Evolutionary conservation across 2,329 filamentous ascomycete species (phyloP), one percentile per base, ranked within the genome.

Genomic region (Aspergillus quadrilineatus): DNA sequence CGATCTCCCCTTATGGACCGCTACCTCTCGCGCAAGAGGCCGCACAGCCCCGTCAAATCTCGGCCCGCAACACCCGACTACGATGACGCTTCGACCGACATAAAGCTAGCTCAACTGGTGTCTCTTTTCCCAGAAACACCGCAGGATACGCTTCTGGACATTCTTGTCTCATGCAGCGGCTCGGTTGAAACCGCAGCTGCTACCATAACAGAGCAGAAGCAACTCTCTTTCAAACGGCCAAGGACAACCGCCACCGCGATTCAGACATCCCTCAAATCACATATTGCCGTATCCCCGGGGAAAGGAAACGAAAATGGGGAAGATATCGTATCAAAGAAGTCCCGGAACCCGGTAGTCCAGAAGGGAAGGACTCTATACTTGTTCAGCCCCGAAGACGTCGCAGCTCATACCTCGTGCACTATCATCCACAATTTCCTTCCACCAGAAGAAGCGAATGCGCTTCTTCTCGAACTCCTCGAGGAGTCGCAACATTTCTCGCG

Each of bases 371-470:
- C 93, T 0, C 75, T 97, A 2, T 89, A 93, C 68, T 79, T 97
- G 0, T 97, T 89, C 72, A 85, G 89, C 42, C 89, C 92, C 0
- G 79, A 85, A 39, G 92, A 96, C 65, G 85, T 97, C 45, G 88
- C 90, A 48, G 81, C 84, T 26, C 84, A 96, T 68, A 96, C 93
- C 0, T 92, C 94, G 1, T 97, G 92, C 74, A 92, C 90, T 9
- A 89, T 97, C 62, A 86, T 97, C 54, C 92, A 96, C 73, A 94
- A 96, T 67, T 97, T 97, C 65, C 79, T 99, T 0, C 86, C 90
- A 0, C 30, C 80, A 0, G 79, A 86, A 1, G 80, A 89, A 57
- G 93, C 94, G 39, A 88, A 91, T 61, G 79, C 81, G 0, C 79
- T 99, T 10, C 78, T 97, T 0, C 71, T 74, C 32, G 92, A 97